Base-by-base conservation (phyloP, 805 yeast genomes). In the Yarrowia deformans region DNA sequence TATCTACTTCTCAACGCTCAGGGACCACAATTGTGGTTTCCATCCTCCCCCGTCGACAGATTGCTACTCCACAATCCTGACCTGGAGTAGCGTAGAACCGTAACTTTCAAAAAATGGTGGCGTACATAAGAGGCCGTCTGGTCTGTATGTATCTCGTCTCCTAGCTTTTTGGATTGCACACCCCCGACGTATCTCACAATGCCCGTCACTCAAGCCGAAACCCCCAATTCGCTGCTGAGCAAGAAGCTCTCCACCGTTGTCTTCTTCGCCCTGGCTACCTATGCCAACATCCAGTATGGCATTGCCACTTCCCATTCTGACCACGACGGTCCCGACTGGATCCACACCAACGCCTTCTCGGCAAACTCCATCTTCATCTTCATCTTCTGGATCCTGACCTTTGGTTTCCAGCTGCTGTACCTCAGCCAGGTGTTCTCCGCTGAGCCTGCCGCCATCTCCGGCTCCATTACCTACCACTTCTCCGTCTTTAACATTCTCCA, bases 401-500 rank as follows among this genome's bases (percentile, higher is more conserved):
- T 63, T 29, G 55, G 55, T 18, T 48, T 49, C 45, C 68, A 63
- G 68, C 56, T 63, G 56, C 29, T 49, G 48, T 63, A 63, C 46
- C 46, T 63, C 19, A 63, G 68, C 68, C 55, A 49, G 68, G 48
- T 63, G 48, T 63, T 63, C 29, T 48, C 68, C 12, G 46, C 37
- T 8, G 68, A 63, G 37, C 35, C 68, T 13, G 84, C 67, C n/a
- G 67, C 60, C 46, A 70, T 49, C 34, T 55, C 69, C n/a, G 49
- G 69, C 32, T 69, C 70, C 23, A 64, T 88, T 18, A 89, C 88
- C 23, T 83, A 84, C 78, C 91, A 88, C 79, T 88, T 90, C 75
- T 82, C 86, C 19, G 71, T 83, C 18, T 89, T 88, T 81, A 90
- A 90, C 78, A 67, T 87, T 43, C 74, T 86, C 63, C 84, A 84